phyloP scores from a whole-genome alignment of 176 grass and related monocot genomes.

The Tillandsia leiboldiana region DNA sequence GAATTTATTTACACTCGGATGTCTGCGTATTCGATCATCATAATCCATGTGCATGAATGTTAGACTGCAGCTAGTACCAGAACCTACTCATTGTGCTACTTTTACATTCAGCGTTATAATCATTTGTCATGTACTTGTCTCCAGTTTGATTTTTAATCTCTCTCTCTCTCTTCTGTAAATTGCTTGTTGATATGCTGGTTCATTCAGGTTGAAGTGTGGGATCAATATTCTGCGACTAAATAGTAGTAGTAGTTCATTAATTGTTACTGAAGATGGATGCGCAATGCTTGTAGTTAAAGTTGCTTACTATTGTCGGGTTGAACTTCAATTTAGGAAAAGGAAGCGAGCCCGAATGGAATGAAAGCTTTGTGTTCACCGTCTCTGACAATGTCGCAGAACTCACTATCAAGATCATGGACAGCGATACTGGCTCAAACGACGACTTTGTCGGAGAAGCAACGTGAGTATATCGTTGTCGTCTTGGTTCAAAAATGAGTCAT shows the following conservation, averaged over 20 bases:
- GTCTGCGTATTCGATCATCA: no score
- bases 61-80: no score
- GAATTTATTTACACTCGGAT: not conserved
- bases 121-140: not conserved
- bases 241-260: not conserved
- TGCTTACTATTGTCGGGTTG: not conserved
- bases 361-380: slow-evolving; percentile 81
- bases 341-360: slow-evolving; percentile 81
- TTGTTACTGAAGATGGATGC: not conserved
- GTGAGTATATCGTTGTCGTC: slow-evolving; percentile 29
- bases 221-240: no score
- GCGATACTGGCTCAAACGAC: slow-evolving; percentile 47
- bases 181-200: no score
- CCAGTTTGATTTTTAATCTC: no score
- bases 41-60: no score
- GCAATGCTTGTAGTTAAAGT: not conserved
- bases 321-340: slow-evolving; percentile 56
- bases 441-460: slow-evolving; percentile 80
- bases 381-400: slow-evolving; percentile 48
- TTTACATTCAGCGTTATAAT: not conserved
- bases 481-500: no score
- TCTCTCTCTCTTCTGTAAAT: no score
- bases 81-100: no score
- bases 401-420: slow-evolving; percentile 75
- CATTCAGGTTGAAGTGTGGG: no score